phyloP scores from a whole-genome alignment of 306 rosid species.

The Mimosa bimucronata region DNA sequence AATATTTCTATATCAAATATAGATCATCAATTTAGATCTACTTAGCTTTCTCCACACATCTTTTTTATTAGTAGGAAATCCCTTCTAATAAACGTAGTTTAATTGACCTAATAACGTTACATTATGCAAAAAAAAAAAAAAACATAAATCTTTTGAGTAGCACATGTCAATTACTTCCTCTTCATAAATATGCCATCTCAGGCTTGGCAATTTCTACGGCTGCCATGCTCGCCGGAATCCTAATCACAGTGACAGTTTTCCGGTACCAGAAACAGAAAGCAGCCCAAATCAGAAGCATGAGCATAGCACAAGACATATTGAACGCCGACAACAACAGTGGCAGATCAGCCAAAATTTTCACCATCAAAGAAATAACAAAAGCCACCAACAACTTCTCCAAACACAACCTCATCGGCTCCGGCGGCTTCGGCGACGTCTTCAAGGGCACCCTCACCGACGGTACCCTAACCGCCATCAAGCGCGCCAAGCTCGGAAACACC shows the following conservation, averaged over 20 bases:
- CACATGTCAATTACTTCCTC: too few relatives aligned
- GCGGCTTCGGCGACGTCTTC: slow-evolving; percentile 59
- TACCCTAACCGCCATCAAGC: slow-evolving; percentile 47
- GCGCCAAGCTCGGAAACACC: slow-evolving; percentile 46
- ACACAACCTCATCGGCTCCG: slow-evolving; percentile 46
- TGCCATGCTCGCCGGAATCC: slow-evolving; percentile 22
- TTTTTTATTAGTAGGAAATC: too few relatives aligned
- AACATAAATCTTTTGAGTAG: too few relatives aligned
- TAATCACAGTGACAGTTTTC: not conserved
- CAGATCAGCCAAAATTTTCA: slow-evolving; percentile 50
- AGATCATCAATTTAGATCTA: too few relatives aligned
- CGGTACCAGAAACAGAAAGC: slow-evolving; percentile 27
- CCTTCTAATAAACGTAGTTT: too few relatives aligned
- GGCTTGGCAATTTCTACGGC: slow-evolving; percentile 36
- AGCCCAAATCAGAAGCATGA: slow-evolving; percentile 8
- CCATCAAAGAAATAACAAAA: slow-evolving; percentile 46
- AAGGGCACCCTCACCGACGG: slow-evolving; percentile 49
- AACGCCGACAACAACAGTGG: slow-evolving; percentile 38
- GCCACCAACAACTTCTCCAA: slow-evolving; percentile 58
- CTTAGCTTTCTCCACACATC: too few relatives aligned
- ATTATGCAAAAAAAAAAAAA: too few relatives aligned
- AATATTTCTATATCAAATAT: too few relatives aligned
- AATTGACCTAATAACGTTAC: too few relatives aligned
- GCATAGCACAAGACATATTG: slow-evolving; percentile 30
- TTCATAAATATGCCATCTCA: not conserved